Conservation (phyloP, 495 filamentous ascomycete species). For the Aspergillus funiculosus region DNA sequence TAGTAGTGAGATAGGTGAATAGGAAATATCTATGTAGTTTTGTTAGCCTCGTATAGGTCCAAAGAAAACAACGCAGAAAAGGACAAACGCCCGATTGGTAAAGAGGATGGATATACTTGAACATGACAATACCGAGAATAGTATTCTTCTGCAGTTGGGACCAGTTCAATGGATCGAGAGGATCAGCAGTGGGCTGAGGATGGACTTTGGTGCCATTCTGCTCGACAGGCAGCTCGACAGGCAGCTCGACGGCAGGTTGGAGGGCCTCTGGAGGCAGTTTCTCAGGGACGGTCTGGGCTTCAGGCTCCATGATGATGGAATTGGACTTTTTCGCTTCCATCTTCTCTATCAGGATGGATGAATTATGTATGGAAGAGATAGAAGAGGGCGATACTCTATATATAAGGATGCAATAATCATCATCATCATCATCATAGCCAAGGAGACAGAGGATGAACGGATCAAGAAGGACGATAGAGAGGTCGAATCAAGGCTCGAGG, state of each 20-base stretch:
- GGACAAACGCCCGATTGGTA: background rate
- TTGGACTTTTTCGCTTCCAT: background rate
- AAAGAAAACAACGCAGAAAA: no score
- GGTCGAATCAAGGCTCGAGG: background rate
- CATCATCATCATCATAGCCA: no score
- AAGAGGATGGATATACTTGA: slow-evolving; percentile 34
- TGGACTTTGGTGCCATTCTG: slow-evolving; percentile 37
- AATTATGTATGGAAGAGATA: background rate
- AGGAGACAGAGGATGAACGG: no score
- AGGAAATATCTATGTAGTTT: slow-evolving; percentile 48
- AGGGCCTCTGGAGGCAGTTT: background rate
- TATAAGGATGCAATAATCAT: background rate
- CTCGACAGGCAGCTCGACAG: slow-evolving; percentile 14
- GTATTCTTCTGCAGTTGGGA: slow-evolving; percentile 42
- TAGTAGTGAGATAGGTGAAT: slow-evolving; percentile 60
- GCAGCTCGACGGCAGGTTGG: no score
- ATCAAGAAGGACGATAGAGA: background rate
- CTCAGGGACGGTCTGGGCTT: background rate
- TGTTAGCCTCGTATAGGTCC: slow-evolving; percentile 1
- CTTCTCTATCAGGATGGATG: slow-evolving; percentile 1
- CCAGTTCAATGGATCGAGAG: slow-evolving; percentile 57
- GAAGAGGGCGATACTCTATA: background rate
- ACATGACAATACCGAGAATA: slow-evolving; percentile 54
- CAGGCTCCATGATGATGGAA: background rate
- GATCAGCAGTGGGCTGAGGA: slow-evolving; percentile 49